Evolutionary conservation across 805 yeast genomes (phyloP).

Genomic region (Yarrowia sp.): DNA sequence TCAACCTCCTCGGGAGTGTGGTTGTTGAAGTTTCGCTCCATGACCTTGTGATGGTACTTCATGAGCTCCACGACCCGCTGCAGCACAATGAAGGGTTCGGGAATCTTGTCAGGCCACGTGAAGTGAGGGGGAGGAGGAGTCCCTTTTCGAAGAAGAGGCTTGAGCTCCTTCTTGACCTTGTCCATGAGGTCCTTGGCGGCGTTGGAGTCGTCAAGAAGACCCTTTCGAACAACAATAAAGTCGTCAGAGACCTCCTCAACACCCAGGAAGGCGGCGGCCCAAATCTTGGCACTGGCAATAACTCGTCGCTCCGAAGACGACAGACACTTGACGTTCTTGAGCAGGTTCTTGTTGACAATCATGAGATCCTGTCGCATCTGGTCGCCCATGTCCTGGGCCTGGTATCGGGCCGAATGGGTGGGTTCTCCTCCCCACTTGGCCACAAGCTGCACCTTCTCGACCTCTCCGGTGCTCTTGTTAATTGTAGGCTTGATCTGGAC

Average conservation of each 20-base stretch:
- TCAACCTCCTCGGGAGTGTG: conserved; percentile 50
- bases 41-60: conserved; percentile 81
- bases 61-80: conserved; percentile 91
- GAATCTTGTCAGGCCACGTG: conserved; percentile 98
- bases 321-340: conserved; percentile 79
- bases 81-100: conserved; percentile 92
- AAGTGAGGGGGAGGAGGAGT: conserved; percentile 96
- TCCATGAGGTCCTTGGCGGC: conserved; percentile 99
- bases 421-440: conserved; percentile 99
- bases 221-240: conserved; percentile 78
- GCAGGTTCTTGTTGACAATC: conserved; percentile 75
- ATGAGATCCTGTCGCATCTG: conserved; percentile 90
- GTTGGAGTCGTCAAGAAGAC: conserved; percentile 89
- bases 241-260: conserved; percentile 71
- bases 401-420: conserved; percentile 93
- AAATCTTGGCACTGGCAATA: conserved; percentile 83
- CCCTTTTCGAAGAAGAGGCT: conserved; percentile 91
- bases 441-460: conserved; percentile 93
- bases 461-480: conserved; percentile 52
- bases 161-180: conserved; percentile 91
- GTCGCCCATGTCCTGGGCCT: conserved; percentile 93
- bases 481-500: conserved; percentile 90
- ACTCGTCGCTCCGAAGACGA: conserved; percentile 96
- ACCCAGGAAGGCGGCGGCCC: conserved; percentile 74
- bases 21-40: conserved; percentile 73